Percentiles rank a stretch among this genome's conserved stretches.
Evolutionary conservation across 1,139 yeast genomes (phyloP).

Genomic region (Hansenula lynferdii): DNA sequence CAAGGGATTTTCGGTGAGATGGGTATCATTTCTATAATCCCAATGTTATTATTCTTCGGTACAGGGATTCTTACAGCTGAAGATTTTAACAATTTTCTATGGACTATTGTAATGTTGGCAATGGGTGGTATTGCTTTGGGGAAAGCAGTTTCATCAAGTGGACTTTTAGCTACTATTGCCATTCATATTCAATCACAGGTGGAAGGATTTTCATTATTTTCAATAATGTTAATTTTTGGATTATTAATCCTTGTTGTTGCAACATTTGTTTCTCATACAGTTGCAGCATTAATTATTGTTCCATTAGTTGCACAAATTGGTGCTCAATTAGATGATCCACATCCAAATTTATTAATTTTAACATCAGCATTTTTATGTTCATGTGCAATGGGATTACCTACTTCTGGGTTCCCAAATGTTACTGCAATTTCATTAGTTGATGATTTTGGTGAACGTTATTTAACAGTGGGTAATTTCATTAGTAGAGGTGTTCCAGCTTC

Average conservation of each 20-base stretch:
- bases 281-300: slow-evolving; percentile 85
- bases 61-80: slow-evolving; percentile 78
- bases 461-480: slow-evolving; percentile 79
- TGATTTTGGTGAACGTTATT: slow-evolving; percentile 81
- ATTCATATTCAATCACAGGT: slow-evolving; percentile 55
- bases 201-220: slow-evolving; percentile 59
- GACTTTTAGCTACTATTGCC: slow-evolving; percentile 77
- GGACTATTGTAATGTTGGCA: slow-evolving; percentile 91
- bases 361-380: slow-evolving; percentile 81
- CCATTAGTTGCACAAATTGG: slow-evolving; percentile 91
- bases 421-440: slow-evolving; percentile 92
- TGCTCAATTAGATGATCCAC: slow-evolving; percentile 49
- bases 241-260: slow-evolving; percentile 76
- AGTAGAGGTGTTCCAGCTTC: slow-evolving; percentile 88
- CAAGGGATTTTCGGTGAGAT: slow-evolving; percentile 76
- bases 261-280: slow-evolving; percentile 93
- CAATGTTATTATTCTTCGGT: slow-evolving; percentile 81
- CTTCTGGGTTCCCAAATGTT: slow-evolving; percentile 95
- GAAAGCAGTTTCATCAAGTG: slow-evolving; percentile 85
- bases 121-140: slow-evolving; percentile 98
- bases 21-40: slow-evolving; percentile 85
- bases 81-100: slow-evolving; percentile 87
- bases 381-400: slow-evolving; percentile 93
- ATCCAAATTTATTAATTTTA: slow-evolving; percentile 63
- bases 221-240: slow-evolving; percentile 73